Percentiles rank a stretch among this genome's conserved stretches.
Evolutionary conservation across 2,329 filamentous ascomycete genomes (phyloP).

Genomic region (Colletotrichum sansevieriae): DNA sequence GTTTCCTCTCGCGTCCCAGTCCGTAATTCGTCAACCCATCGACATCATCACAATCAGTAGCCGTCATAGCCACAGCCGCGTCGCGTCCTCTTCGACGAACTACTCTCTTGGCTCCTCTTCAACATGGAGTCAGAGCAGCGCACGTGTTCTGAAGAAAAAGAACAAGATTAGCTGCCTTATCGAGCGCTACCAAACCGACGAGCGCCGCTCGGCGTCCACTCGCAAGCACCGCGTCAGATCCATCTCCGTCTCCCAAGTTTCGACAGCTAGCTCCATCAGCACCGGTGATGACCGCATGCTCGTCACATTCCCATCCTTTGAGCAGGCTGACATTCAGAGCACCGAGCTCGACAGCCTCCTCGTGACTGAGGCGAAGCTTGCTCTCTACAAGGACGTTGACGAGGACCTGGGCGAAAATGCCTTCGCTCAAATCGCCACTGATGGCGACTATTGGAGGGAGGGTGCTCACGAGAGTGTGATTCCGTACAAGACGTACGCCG

Average conservation of each 20-base stretch:
- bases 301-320: conserved; percentile 13
- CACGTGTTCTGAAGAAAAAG: conserved; percentile 1
- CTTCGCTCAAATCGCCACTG: not conserved
- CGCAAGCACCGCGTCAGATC: conserved; percentile 4
- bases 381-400: conserved; percentile 7
- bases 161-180: not conserved
- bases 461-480: conserved; percentile 11
- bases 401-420: not conserved
- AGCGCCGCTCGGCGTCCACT: not conserved
- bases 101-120: not conserved
- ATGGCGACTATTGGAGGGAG: not conserved
- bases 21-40: not conserved
- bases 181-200: not conserved
- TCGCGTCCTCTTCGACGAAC: not conserved
- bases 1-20: not conserved
- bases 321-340: not conserved
- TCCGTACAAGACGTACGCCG: not conserved
- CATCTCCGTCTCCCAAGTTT: conserved; percentile 13
- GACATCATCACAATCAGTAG: not conserved
- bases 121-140: not conserved
- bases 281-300: not conserved
- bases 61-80: not conserved
- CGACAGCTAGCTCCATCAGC: not conserved
- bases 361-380: conserved; percentile 6
- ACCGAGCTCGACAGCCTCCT: not conserved